Conservation (phyloP, 2,329 filamentous ascomycete species). For the Aureobasidium sp. region DNA sequence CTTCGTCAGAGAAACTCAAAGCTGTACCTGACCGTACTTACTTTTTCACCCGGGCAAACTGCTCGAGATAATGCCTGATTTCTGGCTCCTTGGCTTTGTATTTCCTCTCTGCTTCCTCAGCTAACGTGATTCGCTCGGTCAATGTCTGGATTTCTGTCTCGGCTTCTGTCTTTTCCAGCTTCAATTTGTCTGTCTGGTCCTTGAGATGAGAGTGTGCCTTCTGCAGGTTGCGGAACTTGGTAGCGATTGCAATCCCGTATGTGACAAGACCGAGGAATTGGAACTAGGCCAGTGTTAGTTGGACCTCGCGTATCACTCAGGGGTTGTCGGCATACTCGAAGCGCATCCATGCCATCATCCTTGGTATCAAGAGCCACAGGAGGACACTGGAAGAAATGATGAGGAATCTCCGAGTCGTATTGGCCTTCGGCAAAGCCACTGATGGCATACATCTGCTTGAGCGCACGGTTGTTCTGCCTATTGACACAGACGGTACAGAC, state of each 20-base stretch:
- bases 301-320: background rate
- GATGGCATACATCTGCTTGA: slow-evolving; percentile 35
- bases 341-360: slow-evolving; percentile 34
- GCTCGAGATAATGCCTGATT: slow-evolving; percentile 28
- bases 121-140: slow-evolving; percentile 13
- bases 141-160: slow-evolving; percentile 16
- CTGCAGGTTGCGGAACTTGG: slow-evolving; percentile 12
- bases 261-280: slow-evolving; percentile 35
- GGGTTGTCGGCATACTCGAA: slow-evolving; percentile 21
- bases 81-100: slow-evolving; percentile 26
- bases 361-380: slow-evolving; percentile 31
- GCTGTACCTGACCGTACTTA: slow-evolving; percentile 14
- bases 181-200: slow-evolving; percentile 18
- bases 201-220: slow-evolving; percentile 16
- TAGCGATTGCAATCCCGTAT: slow-evolving; percentile 22
- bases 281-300: slow-evolving; percentile 29
- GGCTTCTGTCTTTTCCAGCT: slow-evolving; percentile 20
- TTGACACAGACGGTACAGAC: slow-evolving; percentile 37
- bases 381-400: slow-evolving; percentile 34
- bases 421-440: slow-evolving; percentile 34
- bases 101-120: slow-evolving; percentile 20
- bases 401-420: slow-evolving; percentile 35
- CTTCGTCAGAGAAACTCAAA: background rate
- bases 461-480: slow-evolving; percentile 24
- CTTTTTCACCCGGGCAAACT: slow-evolving; percentile 25